Conservation (phyloP, 148 eudicot species). For the Rhododendron henanense region DNA sequence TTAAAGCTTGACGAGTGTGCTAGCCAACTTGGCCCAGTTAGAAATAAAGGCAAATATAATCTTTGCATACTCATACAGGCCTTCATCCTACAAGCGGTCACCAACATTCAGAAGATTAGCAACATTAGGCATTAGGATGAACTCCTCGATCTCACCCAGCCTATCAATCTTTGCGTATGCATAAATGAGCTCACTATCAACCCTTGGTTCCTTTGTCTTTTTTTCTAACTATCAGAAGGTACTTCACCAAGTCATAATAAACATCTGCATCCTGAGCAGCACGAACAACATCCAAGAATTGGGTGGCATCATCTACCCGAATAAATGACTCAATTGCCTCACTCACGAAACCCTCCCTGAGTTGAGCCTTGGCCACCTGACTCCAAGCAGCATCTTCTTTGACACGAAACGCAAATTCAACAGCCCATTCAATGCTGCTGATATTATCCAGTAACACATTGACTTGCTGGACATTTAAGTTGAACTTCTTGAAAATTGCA, state of each 20-base stretch:
- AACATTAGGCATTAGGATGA: slow-evolving; percentile 94
- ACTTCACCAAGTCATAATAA: slow-evolving; percentile 82
- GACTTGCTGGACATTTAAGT: slow-evolving; percentile 90
- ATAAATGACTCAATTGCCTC: slow-evolving; percentile 98
- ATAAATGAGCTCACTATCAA: slow-evolving; percentile 94
- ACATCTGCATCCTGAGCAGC: slow-evolving; percentile 85
- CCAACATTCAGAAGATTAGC: slow-evolving; percentile 95
- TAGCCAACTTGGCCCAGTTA: slow-evolving; percentile 92
- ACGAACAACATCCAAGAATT: slow-evolving; percentile 78
- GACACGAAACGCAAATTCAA: slow-evolving; percentile 95
- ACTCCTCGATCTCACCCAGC: slow-evolving; percentile 86
- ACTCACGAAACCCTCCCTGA: slow-evolving; percentile 75
- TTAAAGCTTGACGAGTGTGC: slow-evolving; percentile 70
- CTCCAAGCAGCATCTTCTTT: slow-evolving; percentile 99
- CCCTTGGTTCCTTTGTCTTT: slow-evolving; percentile 91
- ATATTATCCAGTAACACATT: slow-evolving; percentile 76
- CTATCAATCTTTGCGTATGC: slow-evolving; percentile 95
- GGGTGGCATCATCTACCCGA: slow-evolving; percentile 92
- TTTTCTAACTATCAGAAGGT: slow-evolving; percentile 90
- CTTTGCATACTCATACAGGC: slow-evolving; percentile 84
- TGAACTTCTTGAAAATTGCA: slow-evolving; percentile 58
- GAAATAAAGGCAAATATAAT: slow-evolving; percentile 90
- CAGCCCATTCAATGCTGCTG: slow-evolving; percentile 79
- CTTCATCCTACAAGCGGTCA: slow-evolving; percentile 86
- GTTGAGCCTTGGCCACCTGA: slow-evolving; percentile 95